These are phyloP conservation scores for Aspergillus pseudoterreus DNA, from an alignment of 2,329 filamentous ascomycete species.

Conservation along the genomic window DNA sequence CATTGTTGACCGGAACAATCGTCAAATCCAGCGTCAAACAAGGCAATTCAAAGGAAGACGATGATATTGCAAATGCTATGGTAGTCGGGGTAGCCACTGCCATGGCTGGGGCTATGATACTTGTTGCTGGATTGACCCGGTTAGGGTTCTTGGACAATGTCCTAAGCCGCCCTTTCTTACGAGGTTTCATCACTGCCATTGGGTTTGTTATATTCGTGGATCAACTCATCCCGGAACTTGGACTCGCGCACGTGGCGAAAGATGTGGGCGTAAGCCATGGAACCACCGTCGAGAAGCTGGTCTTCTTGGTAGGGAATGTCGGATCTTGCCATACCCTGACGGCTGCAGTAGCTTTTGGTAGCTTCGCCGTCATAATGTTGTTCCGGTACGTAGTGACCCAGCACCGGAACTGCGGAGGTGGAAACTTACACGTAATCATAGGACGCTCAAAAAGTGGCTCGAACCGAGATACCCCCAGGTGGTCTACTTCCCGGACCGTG, in stretches of 20 bases:
- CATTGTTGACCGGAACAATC: slow-evolving; percentile 81
- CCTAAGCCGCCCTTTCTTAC: slow-evolving; percentile 82
- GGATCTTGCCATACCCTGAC: slow-evolving; percentile 70
- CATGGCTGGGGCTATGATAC: slow-evolving; percentile 80
- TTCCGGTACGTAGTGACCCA: slow-evolving; percentile 58
- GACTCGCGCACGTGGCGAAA: slow-evolving; percentile 65
- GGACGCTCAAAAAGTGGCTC: slow-evolving; percentile 75
- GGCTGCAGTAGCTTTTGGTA: slow-evolving; percentile 68
- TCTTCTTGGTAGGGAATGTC: slow-evolving; percentile 70
- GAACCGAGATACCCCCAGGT: slow-evolving; percentile 75
- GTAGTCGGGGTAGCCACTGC: slow-evolving; percentile 86
- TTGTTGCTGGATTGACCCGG: slow-evolving; percentile 79
- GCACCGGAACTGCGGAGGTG: background rate
- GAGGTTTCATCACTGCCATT: slow-evolving; percentile 96
- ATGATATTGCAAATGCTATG: slow-evolving; percentile 70
- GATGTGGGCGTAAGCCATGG: slow-evolving; percentile 66
- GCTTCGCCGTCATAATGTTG: slow-evolving; percentile 87
- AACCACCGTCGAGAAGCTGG: slow-evolving; percentile 79
- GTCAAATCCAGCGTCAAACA: slow-evolving; percentile 72
- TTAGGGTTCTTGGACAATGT: slow-evolving; percentile 94
- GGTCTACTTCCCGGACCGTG: slow-evolving; percentile 87
- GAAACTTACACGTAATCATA: slow-evolving; percentile 32
- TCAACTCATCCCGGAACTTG: slow-evolving; percentile 87
- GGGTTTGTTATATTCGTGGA: slow-evolving; percentile 95
- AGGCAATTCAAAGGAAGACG: slow-evolving; percentile 61